phyloP scores from a whole-genome alignment of 768 basidiomycete genomes.

The Chlorophyllum brunneum region DNA sequence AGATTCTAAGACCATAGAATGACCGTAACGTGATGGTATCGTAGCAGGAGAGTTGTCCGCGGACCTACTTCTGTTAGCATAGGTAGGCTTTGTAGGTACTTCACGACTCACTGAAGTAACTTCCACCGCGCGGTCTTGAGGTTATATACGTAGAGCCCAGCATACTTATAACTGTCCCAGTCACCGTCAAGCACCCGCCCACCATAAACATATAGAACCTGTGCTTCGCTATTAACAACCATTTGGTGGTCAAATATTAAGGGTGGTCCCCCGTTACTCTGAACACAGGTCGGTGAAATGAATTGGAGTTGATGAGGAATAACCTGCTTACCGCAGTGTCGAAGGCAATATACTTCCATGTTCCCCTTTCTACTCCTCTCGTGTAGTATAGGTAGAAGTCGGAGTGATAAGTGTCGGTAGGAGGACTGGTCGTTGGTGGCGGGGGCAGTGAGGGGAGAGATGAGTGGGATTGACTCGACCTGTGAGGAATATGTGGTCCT shows the following conservation, averaged over 20 bases:
- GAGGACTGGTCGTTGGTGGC: slow-evolving; percentile 5
- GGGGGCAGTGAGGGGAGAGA: slow-evolving; percentile 1
- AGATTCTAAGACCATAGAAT: slow-evolving; percentile 79
- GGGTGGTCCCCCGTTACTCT: slow-evolving; percentile 68
- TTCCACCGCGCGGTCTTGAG: slow-evolving; percentile 65
- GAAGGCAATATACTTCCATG: slow-evolving; percentile 67
- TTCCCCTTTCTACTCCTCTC: slow-evolving; percentile 52
- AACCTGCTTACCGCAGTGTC: slow-evolving; percentile 56
- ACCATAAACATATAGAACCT: slow-evolving; percentile 73
- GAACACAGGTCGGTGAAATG: background rate
- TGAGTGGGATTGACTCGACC: background rate
- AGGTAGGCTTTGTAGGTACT: background rate
- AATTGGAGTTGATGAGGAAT: background rate
- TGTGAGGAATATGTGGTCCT: background rate
- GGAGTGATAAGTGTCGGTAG: slow-evolving; percentile 39
- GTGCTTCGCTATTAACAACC: slow-evolving; percentile 67
- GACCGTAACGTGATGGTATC: slow-evolving; percentile 65
- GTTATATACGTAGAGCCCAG: slow-evolving; percentile 73
- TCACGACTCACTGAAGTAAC: slow-evolving; percentile 51
- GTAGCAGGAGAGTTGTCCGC: slow-evolving; percentile 29
- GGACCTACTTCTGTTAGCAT: slow-evolving; percentile 16
- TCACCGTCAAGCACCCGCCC: slow-evolving; percentile 70
- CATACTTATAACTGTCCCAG: slow-evolving; percentile 55
- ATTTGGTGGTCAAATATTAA: slow-evolving; percentile 81
- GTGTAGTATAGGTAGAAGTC: slow-evolving; percentile 81